Evolutionary conservation across 352 stramenopile species (phyloP).

Genomic region (Phytophthora tentaculata): DNA sequence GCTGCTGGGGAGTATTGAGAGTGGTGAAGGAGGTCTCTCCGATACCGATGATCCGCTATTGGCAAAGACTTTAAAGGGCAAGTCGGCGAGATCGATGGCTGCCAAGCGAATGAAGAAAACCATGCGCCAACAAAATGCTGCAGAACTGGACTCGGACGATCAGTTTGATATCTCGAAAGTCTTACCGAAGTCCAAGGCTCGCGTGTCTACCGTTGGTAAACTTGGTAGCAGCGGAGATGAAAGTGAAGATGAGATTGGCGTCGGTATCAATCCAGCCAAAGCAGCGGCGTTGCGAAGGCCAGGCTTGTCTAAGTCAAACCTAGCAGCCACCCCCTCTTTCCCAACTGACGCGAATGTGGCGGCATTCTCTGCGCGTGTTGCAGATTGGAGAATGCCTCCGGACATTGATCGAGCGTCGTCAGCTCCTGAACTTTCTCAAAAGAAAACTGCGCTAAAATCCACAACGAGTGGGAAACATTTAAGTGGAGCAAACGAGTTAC

Average conservation of each 20-base stretch:
- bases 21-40: background rate
- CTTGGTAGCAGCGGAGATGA: background rate
- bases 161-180: background rate
- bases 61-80: background rate
- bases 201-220: background rate
- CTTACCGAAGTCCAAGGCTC: conserved; percentile 3
- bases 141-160: conserved; percentile 1
- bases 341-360: conserved; percentile 22
- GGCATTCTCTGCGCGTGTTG: conserved; percentile 26
- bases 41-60: background rate
- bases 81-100: background rate
- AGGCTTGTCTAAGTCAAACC: conserved; percentile 9
- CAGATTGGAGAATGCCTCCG: conserved; percentile 23
- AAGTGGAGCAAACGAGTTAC: conserved; percentile 9
- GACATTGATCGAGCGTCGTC: background rate
- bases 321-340: background rate
- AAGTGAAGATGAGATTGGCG: conserved; percentile 1
- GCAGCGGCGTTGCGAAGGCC: conserved; percentile 16
- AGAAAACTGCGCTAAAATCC: background rate
- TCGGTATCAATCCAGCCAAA: conserved; percentile 12
- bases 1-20: conserved; percentile 3
- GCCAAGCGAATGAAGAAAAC: conserved; percentile 3
- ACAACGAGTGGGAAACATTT: conserved; percentile 1
- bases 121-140: background rate
- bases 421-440: conserved; percentile 3